phyloP scores from a whole-genome alignment of 1,284 basidiomycete species.

The Stygiomarasmius scandens region DNA sequence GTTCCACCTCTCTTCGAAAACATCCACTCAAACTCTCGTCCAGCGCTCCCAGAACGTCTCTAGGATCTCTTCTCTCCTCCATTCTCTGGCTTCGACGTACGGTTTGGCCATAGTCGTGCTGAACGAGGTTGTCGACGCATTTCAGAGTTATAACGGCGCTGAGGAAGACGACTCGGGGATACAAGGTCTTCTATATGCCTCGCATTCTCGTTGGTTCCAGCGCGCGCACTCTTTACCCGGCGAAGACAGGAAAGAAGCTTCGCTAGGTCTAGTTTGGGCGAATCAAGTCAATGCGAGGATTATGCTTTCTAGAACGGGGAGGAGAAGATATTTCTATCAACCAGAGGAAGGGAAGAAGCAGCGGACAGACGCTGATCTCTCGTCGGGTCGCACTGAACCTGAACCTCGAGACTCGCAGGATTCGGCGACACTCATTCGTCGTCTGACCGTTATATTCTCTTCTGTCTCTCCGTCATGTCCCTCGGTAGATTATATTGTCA shows the following conservation, averaged over 20 bases:
- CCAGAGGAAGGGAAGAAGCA: conserved; percentile 20
- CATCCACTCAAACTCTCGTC: conserved; percentile 59
- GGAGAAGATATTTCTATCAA: conserved; percentile 57
- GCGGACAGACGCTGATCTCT: conserved; percentile 23
- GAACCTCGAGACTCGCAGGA: conserved; percentile 25
- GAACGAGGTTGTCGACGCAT: conserved; percentile 85
- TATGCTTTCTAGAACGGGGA: conserved; percentile 77
- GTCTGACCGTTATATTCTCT: conserved; percentile 76
- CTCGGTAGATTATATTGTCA: conserved; percentile 76
- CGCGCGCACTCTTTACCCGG: conserved; percentile 58
- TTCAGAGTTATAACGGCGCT: conserved; percentile 40
- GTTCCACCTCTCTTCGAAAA: conserved; percentile 64
- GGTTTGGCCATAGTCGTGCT: conserved; percentile 78
- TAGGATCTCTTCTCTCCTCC: conserved; percentile 68
- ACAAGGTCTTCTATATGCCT: conserved; percentile 56
- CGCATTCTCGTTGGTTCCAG: conserved; percentile 79
- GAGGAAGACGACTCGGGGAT: conserved; percentile 31
- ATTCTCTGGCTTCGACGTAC: conserved; percentile 64
- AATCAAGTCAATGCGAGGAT: conserved; percentile 86
- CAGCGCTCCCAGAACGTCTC: conserved; percentile 72
- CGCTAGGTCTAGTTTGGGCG: conserved; percentile 87
- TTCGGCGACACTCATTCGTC: conserved; percentile 53
- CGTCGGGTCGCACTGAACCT: no score
- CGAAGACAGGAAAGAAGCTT: conserved; percentile 74
- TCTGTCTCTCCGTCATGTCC: conserved; percentile 52